phyloP scores from a whole-genome alignment of 169 alveolate genomes.

The Plasmodium cynomolgi region DNA sequence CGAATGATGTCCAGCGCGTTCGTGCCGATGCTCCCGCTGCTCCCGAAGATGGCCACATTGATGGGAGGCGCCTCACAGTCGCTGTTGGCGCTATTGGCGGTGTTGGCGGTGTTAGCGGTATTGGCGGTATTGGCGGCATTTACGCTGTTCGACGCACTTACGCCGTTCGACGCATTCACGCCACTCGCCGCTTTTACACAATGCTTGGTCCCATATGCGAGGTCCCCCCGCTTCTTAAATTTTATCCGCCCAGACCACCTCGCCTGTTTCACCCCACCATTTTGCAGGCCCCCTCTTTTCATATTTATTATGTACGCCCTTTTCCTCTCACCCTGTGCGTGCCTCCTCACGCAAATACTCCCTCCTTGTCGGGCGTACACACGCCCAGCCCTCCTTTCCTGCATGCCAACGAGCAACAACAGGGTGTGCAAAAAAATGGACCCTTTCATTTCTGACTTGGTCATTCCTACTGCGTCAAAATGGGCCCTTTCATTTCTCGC shows the following conservation, averaged over 20 bases:
- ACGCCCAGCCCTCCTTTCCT: not conserved
- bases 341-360: not conserved
- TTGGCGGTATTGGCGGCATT: too few species aligned
- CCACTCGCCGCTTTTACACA: not conserved
- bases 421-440: not conserved
- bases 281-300: not conserved
- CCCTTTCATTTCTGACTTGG: not conserved
- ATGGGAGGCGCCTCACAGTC: not conserved
- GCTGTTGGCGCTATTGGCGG: not conserved
- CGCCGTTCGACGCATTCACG: not conserved
- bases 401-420: not conserved
- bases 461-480: not conserved
- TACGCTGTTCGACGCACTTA: not conserved
- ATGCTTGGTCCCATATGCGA: not conserved
- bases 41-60: constrained; percentile 80
- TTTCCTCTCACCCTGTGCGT: not conserved
- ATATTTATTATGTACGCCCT: constrained; percentile 20
- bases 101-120: too few species aligned
- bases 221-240: not conserved
- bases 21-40: constrained; percentile 89
- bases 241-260: not conserved
- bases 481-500: not conserved
- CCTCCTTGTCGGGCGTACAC: not conserved
- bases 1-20: constrained; percentile 84
- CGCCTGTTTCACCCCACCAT: not conserved